Percentiles rank a stretch among this genome's conserved stretches.
phyloP scores from a whole-genome alignment of 495 filamentous ascomycete genomes.

The Collariella sp. region DNA sequence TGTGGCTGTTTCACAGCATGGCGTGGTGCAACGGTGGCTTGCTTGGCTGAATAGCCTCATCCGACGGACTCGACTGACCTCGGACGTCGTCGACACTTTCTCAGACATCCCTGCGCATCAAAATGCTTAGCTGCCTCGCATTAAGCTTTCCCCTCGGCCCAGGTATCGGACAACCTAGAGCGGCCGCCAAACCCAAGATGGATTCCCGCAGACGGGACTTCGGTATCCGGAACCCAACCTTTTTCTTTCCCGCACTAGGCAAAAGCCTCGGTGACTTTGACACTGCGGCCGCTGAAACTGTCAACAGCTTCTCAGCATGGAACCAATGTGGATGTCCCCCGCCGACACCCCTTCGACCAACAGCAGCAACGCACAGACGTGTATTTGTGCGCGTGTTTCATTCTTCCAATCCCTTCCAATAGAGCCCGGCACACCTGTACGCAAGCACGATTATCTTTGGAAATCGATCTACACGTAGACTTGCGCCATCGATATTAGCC shows the following conservation, averaged over 20 bases:
- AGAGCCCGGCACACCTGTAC: no score
- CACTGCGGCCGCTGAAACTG: constrained; percentile 19
- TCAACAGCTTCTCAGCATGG: constrained; percentile 17
- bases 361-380: constrained; percentile 11
- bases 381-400: neutral
- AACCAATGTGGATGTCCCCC: constrained; percentile 16
- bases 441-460: neutral
- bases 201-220: neutral
- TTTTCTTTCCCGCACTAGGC: constrained; percentile 12
- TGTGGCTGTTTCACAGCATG: neutral
- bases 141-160: neutral
- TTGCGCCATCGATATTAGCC: constrained; percentile 20
- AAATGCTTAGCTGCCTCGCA: neutral
- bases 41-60: constrained; percentile 17
- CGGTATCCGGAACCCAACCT: neutral
- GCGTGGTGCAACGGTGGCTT: constrained; percentile 8
- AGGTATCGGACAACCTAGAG: neutral
- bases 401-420: neutral
- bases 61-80: neutral
- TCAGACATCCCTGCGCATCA: no score
- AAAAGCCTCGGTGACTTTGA: constrained; percentile 3
- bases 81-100: no score
- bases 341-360: constrained; percentile 4
- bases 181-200: constrained; percentile 6
- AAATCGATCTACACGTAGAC: neutral